A percentile compares a stretch with the other conserved stretches of the same genome.
These are phyloP conservation scores for Pilobolus umbonatus DNA, from an alignment of 192 early-diverging fungal species.

Conservation along the genomic window DNA sequence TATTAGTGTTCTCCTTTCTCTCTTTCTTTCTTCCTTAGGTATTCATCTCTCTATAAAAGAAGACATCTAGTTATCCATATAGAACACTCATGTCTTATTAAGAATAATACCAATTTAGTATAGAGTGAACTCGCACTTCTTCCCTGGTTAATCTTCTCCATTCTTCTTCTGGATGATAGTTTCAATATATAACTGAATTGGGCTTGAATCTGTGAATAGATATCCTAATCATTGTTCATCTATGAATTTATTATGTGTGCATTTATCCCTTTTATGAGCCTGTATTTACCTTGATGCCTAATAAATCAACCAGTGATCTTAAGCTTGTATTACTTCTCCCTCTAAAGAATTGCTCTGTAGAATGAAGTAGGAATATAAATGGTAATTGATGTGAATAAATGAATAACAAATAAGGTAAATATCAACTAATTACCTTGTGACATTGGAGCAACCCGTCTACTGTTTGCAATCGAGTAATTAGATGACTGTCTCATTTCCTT, in stretches of 20 bases:
- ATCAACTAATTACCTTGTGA: slow-evolving; percentile 36
- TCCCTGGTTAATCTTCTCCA: slow-evolving; percentile 47
- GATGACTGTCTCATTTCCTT: slow-evolving; percentile 28
- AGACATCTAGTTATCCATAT: too few species aligned
- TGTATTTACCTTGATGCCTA: slow-evolving; percentile 40
- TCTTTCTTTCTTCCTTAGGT: too few species aligned
- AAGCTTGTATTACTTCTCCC: slow-evolving; percentile 46
- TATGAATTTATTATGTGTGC: slow-evolving; percentile 17
- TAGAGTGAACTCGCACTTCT: slow-evolving; percentile 31
- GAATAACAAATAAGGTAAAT: not conserved
- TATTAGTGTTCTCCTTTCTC: too few species aligned
- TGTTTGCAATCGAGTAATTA: slow-evolving; percentile 12
- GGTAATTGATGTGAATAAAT: slow-evolving; percentile 1
- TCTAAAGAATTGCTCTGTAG: slow-evolving; percentile 48
- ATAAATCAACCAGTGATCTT: slow-evolving; percentile 43
- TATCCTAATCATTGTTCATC: slow-evolving; percentile 42
- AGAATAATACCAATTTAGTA: slow-evolving; percentile 41
- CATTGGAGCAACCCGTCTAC: slow-evolving; percentile 31
- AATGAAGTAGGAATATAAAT: not conserved
- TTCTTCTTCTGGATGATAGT: slow-evolving; percentile 43
- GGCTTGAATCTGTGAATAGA: slow-evolving; percentile 57
- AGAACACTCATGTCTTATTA: too few species aligned
- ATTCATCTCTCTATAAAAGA: too few species aligned
- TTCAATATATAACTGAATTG: slow-evolving; percentile 60
- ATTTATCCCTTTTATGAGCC: slow-evolving; percentile 18